Percentiles rank a stretch among this genome's conserved stretches.
These are phyloP conservation scores for Lagenidium sp. DNA, from an alignment of 352 stramenopile genomes.

Conservation along the genomic window DNA sequence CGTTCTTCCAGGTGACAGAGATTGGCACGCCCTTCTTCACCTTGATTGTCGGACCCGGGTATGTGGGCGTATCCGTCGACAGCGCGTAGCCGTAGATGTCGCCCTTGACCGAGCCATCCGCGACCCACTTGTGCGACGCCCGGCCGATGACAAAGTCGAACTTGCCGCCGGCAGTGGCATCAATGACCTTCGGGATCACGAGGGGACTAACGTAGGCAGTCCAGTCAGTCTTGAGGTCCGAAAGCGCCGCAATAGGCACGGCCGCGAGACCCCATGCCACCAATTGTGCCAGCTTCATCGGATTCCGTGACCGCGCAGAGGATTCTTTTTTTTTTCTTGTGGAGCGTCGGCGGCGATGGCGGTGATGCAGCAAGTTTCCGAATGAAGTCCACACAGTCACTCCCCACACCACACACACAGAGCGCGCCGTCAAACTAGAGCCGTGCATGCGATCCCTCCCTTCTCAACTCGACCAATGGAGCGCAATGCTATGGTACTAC, in stretches of 20 bases:
- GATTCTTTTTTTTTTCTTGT: no score
- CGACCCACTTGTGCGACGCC: constrained; percentile 19
- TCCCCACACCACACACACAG: no score
- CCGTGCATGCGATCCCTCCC: no score
- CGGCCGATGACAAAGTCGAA: constrained; percentile 27
- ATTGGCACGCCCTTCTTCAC: constrained; percentile 22
- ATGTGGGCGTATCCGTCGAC: constrained; percentile 13
- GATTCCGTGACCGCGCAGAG: no score
- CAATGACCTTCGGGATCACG: constrained; percentile 25
- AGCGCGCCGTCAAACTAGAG: no score
- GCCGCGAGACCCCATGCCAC: no score
- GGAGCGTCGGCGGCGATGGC: no score
- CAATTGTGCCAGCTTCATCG: no score
- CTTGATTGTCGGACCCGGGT: constrained; percentile 24
- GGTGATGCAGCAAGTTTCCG: no score
- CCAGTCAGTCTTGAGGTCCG: constrained; percentile 26
- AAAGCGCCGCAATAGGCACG: constrained; percentile 4
- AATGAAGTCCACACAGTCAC: no score
- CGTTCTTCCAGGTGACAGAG: constrained; percentile 30
- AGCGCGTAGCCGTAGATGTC: constrained; percentile 24
- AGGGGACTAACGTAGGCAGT: constrained; percentile 20
- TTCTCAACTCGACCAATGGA: no score
- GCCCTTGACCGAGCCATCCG: constrained; percentile 11
- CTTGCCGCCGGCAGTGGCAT: constrained; percentile 22
- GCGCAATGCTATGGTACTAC: no score